Conservation (phyloP, 148 eudicot genomes). For the Rhododendron kiyosumense region DNA sequence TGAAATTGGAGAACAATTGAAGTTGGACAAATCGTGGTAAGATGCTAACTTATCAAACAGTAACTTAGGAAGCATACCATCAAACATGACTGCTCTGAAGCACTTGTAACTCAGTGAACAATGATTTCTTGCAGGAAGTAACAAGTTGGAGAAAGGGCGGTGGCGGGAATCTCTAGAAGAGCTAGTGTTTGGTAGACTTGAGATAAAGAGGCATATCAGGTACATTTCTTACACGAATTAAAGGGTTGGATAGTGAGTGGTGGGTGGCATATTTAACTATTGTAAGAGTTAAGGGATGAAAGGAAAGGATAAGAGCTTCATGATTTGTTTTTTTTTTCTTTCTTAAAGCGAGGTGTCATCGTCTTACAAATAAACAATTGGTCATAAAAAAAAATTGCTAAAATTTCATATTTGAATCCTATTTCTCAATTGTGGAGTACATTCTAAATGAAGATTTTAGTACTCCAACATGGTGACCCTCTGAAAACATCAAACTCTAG, state of each 20-base stretch:
- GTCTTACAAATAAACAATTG: not conserved
- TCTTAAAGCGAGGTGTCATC: too few species aligned
- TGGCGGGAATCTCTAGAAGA: not conserved
- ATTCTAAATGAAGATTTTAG: not conserved
- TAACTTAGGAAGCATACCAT: not conserved
- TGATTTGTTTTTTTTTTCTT: too few species aligned
- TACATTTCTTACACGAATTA: not conserved
- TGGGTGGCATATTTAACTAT: not conserved
- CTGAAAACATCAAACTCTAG: not conserved
- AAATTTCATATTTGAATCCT: not conserved
- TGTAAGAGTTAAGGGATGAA: not conserved
- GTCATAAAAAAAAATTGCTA: not conserved
- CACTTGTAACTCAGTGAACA: not conserved
- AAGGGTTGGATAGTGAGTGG: not conserved
- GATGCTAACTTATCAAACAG: not conserved
- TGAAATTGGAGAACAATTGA: not conserved
- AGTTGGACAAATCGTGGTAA: not conserved
- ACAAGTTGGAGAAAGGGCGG: not conserved
- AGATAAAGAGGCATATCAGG: not conserved
- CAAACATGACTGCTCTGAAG: not conserved
- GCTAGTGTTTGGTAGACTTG: not conserved
- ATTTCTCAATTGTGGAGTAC: not conserved
- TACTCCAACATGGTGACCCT: not conserved
- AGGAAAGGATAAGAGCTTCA: not conserved
- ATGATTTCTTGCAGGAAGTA: not conserved